These are phyloP conservation scores for Suhomyces taliae DNA, from an alignment of 1,139 yeast genomes.

Conservation along the genomic window DNA sequence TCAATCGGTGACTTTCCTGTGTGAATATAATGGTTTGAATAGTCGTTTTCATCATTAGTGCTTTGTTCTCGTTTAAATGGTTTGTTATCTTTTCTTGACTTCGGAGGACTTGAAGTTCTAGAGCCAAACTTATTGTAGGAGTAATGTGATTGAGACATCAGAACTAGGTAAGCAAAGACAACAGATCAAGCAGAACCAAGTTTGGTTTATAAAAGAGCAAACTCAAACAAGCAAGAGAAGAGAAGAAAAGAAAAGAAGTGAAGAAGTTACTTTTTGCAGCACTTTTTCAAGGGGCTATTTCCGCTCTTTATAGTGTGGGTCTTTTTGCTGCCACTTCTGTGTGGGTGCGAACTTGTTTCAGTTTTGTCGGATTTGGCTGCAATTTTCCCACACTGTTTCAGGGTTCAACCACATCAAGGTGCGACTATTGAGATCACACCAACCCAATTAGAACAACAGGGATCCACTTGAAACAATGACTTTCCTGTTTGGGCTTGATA, in stretches of 20 bases:
- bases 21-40: constrained; percentile 66
- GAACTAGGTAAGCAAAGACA: too few relatives aligned
- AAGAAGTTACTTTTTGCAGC: too few relatives aligned
- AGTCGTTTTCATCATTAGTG: constrained; percentile 49
- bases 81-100: neutral
- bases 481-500: neutral
- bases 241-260: too few relatives aligned
- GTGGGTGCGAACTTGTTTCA: neutral
- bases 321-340: too few relatives aligned
- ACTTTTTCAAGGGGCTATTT: too few relatives aligned
- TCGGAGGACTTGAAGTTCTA: neutral
- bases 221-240: too few relatives aligned
- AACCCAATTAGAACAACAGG: too few relatives aligned
- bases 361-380: constrained; percentile 7
- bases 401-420: neutral
- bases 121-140: constrained; percentile 14
- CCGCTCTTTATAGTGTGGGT: too few relatives aligned
- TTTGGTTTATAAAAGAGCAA: too few relatives aligned
- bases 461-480: neutral
- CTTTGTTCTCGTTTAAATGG: neutral
- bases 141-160: constrained; percentile 1
- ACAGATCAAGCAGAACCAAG: too few relatives aligned
- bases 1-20: constrained; percentile 58
- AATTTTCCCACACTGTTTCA: constrained; percentile 3
- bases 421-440: too few relatives aligned